Percentiles rank a stretch among this genome's conserved stretches.
Conservation (phyloP, 345 rosid species). For the Camelina laxa region DNA sequence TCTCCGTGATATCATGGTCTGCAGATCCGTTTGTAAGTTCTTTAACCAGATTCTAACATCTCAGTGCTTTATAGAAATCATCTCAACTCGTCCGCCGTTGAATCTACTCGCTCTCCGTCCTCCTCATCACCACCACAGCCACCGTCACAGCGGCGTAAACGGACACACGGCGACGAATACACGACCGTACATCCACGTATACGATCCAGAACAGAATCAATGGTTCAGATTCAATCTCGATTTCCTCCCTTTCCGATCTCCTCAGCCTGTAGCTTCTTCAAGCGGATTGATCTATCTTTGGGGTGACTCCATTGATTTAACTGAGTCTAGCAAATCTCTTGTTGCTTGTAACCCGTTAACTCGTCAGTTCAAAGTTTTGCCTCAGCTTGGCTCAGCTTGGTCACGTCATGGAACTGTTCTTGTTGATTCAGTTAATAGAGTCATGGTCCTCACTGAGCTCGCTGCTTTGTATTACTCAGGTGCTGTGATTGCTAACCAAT, state of each 20-base stretch:
- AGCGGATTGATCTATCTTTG: slow-evolving; percentile 73
- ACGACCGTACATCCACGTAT: slow-evolving; percentile 57
- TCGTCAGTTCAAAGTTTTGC: slow-evolving; percentile 67
- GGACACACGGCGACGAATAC: slow-evolving; percentile 23
- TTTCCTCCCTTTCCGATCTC: slow-evolving; percentile 76
- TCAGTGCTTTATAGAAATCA: slow-evolving; percentile 51
- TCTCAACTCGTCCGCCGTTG: slow-evolving; percentile 58
- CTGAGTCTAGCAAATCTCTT: slow-evolving; percentile 66
- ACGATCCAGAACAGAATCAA: slow-evolving; percentile 59
- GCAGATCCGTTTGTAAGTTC: slow-evolving; percentile 71
- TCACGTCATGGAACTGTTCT: slow-evolving; percentile 83
- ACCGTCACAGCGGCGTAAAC: slow-evolving; percentile 37
- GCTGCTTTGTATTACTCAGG: slow-evolving; percentile 71
- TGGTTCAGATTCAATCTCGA: slow-evolving; percentile 74
- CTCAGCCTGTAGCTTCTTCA: slow-evolving; percentile 77
- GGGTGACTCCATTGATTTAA: slow-evolving; percentile 57
- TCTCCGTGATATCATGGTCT: slow-evolving; percentile 73
- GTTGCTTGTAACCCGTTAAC: slow-evolving; percentile 80
- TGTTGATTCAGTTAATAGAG: slow-evolving; percentile 68
- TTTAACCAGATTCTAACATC: slow-evolving; percentile 59
- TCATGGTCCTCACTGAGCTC: slow-evolving; percentile 81
- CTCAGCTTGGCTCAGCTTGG: slow-evolving; percentile 94
- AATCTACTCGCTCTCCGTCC: slow-evolving; percentile 79
- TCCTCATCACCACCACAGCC: slow-evolving; percentile 56
- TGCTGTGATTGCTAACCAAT: slow-evolving; percentile 40